phyloP scores from a whole-genome alignment of 2,329 filamentous ascomycete genomes.

The Calonectria pteridis region DNA sequence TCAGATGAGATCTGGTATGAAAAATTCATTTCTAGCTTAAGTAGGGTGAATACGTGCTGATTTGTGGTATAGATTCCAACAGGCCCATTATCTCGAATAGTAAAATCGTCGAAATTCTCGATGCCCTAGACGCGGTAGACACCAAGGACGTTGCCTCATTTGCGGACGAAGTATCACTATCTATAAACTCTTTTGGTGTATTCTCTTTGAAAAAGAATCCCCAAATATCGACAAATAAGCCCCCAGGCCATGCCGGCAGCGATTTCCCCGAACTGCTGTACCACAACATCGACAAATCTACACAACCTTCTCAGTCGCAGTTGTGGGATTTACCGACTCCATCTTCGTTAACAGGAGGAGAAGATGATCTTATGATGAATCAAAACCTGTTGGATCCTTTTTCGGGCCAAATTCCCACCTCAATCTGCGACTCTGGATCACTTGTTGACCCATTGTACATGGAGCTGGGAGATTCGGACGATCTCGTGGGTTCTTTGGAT shows the following conservation, averaged over 20 bases:
- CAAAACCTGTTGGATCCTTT: neutral
- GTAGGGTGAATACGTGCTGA: neutral
- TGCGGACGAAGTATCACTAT: neutral
- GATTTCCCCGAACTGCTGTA: neutral
- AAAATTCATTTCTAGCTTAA: neutral
- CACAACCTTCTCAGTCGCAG: neutral
- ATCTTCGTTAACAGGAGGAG: neutral
- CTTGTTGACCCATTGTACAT: neutral
- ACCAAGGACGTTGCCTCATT: neutral
- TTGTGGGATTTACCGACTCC: neutral
- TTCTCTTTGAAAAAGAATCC: neutral
- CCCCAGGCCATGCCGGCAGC: neutral
- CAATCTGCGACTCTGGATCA: neutral
- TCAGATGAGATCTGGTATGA: neutral
- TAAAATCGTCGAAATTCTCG: neutral
- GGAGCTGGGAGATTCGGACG: too few relatives aligned
- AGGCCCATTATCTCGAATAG: neutral
- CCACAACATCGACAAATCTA: neutral
- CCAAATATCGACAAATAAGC: too few relatives aligned
- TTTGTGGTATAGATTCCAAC: neutral
- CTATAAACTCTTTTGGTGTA: neutral
- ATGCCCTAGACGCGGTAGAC: neutral
- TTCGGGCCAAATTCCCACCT: neutral
- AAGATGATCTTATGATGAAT: neutral
- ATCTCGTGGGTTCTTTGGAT: neutral